These are phyloP conservation scores for Chlorella ohadii DNA, from an alignment of 139 green algal species.

Conservation along the genomic window DNA sequence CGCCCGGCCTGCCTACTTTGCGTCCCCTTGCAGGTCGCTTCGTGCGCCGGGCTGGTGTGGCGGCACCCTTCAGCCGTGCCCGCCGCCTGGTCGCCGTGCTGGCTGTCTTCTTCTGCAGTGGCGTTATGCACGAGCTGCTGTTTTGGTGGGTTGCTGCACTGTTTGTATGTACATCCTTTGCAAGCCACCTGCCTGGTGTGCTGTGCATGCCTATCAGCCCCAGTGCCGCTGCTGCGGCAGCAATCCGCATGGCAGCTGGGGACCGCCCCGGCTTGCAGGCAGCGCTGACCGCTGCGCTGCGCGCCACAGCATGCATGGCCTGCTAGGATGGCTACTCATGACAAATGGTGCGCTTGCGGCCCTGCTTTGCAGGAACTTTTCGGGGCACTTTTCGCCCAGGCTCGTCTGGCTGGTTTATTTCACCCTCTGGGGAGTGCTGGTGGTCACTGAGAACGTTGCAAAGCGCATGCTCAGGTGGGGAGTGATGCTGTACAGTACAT, in stretches of 20 bases:
- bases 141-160: not conserved
- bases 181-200: too few relatives aligned
- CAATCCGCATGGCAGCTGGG: too few relatives aligned
- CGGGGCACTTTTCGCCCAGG: not conserved
- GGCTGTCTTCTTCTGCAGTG: not conserved
- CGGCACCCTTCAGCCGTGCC: not conserved
- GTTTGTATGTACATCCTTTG: not conserved
- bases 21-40: slow-evolving; percentile 1
- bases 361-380: not conserved
- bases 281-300: too few relatives aligned
- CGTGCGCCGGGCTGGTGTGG: not conserved
- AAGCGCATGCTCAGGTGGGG: not conserved
- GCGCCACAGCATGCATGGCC: too few relatives aligned
- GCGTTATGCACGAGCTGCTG: not conserved
- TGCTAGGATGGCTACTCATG: not conserved
- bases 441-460: not conserved
- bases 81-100: slow-evolving; percentile 1
- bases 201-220: too few relatives aligned
- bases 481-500: too few relatives aligned
- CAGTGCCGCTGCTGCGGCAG: too few relatives aligned
- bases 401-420: not conserved
- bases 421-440: not conserved
- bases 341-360: not conserved
- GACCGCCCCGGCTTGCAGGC: too few relatives aligned
- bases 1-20: too few relatives aligned